Percentiles rank a stretch among this genome's conserved stretches.
phyloP scores from a whole-genome alignment of 2,329 filamentous ascomycete genomes.

The Orbilia oligospora region DNA sequence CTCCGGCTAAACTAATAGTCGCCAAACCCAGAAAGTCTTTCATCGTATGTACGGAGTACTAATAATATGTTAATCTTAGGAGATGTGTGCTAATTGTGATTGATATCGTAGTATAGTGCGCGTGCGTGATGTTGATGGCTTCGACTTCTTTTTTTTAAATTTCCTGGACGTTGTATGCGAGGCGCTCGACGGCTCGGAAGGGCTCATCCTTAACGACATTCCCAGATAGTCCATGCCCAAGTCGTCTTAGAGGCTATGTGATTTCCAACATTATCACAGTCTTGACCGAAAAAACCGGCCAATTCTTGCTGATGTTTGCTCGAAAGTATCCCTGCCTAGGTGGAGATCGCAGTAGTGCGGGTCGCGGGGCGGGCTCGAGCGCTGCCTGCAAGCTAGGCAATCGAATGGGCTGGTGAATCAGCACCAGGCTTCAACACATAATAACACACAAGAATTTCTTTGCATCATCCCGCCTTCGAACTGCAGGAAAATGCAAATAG shows the following conservation, averaged over 20 bases:
- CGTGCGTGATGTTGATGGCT: background rate
- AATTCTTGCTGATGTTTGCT: conserved; percentile 15
- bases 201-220: conserved; percentile 22
- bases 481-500: conserved; percentile 46
- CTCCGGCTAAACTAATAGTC: background rate
- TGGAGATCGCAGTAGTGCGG: conserved; percentile 33
- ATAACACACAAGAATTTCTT: conserved; percentile 28
- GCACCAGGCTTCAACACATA: conserved; percentile 56
- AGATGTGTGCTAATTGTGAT: too few relatives aligned
- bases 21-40: background rate
- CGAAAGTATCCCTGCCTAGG: conserved; percentile 26
- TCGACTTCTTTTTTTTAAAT: too few relatives aligned
- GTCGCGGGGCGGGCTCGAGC: conserved; percentile 29
- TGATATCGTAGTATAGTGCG: too few relatives aligned
- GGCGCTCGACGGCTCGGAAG: background rate
- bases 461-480: background rate
- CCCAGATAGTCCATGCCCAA: background rate
- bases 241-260: conserved; percentile 21
- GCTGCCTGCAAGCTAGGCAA: conserved; percentile 55
- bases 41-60: too few relatives aligned
- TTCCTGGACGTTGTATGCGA: too few relatives aligned
- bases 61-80: too few relatives aligned
- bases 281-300: conserved; percentile 1
- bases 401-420: conserved; percentile 19
- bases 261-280: conserved; percentile 20